These are phyloP conservation scores for Epichloe amarillans DNA, from an alignment of 2,329 filamentous ascomycete genomes.

Conservation along the genomic window DNA sequence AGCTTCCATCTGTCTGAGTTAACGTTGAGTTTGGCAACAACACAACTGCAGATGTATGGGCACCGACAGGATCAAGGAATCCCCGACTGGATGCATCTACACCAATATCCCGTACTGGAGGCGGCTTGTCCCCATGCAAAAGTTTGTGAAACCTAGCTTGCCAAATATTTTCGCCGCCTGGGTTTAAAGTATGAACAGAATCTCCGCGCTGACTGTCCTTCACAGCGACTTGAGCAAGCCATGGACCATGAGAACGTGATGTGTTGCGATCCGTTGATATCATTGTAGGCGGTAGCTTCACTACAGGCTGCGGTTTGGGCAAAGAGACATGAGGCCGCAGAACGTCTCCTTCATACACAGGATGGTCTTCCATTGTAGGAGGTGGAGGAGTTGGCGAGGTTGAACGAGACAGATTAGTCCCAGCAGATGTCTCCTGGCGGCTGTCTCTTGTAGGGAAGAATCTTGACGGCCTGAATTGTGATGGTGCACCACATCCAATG, in stretches of 20 bases:
- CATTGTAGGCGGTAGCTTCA: conserved; percentile 59
- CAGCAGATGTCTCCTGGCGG: conserved; percentile 25
- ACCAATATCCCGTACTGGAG: conserved; percentile 43
- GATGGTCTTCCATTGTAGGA: conserved; percentile 55
- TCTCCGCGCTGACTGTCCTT: conserved; percentile 18
- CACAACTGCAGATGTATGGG: conserved; percentile 48
- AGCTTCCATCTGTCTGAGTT: conserved; percentile 20
- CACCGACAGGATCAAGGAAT: conserved; percentile 43
- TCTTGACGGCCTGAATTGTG: conserved; percentile 39
- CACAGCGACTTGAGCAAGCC: conserved; percentile 21
- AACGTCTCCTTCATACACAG: conserved; percentile 55
- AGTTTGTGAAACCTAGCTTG: conserved; percentile 75
- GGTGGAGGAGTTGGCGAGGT: conserved; percentile 59
- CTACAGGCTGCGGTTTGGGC: conserved; percentile 58
- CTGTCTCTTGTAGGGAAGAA: conserved; percentile 47
- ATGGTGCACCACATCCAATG: conserved; percentile 21
- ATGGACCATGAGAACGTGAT: conserved; percentile 17
- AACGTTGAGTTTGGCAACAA: conserved; percentile 39
- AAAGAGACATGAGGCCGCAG: conserved; percentile 55
- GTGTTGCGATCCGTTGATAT: conserved; percentile 13
- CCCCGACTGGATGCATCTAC: conserved; percentile 56
- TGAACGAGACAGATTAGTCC: conserved; percentile 27
- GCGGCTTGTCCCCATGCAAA: conserved; percentile 53
- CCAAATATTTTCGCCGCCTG: conserved; percentile 41
- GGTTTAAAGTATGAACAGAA: conserved; percentile 8